Evolutionary conservation across 2,329 filamentous ascomycete genomes (phyloP).

Genomic region (Exophiala viscosa): DNA sequence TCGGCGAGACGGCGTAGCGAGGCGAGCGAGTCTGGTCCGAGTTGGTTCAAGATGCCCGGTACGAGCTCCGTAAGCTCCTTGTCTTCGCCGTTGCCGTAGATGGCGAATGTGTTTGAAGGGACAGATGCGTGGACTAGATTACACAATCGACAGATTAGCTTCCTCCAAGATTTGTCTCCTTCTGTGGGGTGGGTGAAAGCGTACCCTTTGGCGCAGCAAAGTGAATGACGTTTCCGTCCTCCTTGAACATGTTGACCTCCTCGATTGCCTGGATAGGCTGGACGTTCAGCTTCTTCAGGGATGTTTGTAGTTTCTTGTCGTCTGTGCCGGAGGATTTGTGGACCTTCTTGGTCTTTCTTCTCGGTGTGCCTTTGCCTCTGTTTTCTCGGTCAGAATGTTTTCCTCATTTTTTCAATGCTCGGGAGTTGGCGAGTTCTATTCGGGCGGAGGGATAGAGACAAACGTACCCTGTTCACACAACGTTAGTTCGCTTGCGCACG

Average conservation of each 20-base stretch:
- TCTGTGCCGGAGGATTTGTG: slow-evolving; percentile 89
- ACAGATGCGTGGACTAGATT: slow-evolving; percentile 86
- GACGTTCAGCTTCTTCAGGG: slow-evolving; percentile 99
- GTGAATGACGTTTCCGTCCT: slow-evolving; percentile 99
- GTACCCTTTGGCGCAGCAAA: slow-evolving; percentile 96
- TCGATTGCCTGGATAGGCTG: slow-evolving; percentile 99
- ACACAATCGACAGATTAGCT: not conserved
- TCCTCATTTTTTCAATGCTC: not conserved
- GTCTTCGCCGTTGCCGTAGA: slow-evolving; percentile 98
- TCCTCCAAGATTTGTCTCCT: not conserved
- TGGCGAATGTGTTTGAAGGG: slow-evolving; percentile 97
- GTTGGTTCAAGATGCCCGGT: slow-evolving; percentile 98
- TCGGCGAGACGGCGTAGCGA: slow-evolving; percentile 97
- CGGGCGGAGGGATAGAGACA: slow-evolving; percentile 31
- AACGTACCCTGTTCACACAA: slow-evolving; percentile 3
- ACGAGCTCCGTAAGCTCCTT: slow-evolving; percentile 99
- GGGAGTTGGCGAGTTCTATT: not conserved
- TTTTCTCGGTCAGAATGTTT: not conserved
- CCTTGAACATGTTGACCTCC: slow-evolving; percentile 99
- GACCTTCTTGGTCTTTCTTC: slow-evolving; percentile 97
- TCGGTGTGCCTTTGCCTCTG: slow-evolving; percentile 95
- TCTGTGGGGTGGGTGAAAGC: slow-evolving; percentile 33
- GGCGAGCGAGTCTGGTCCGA: slow-evolving; percentile 94
- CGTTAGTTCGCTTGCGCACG: slow-evolving; percentile 3
- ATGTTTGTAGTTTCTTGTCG: slow-evolving; percentile 98